These are phyloP conservation scores for Ophiostoma sp. DNA, from an alignment of 2,329 filamentous ascomycete genomes.

Conservation along the genomic window DNA sequence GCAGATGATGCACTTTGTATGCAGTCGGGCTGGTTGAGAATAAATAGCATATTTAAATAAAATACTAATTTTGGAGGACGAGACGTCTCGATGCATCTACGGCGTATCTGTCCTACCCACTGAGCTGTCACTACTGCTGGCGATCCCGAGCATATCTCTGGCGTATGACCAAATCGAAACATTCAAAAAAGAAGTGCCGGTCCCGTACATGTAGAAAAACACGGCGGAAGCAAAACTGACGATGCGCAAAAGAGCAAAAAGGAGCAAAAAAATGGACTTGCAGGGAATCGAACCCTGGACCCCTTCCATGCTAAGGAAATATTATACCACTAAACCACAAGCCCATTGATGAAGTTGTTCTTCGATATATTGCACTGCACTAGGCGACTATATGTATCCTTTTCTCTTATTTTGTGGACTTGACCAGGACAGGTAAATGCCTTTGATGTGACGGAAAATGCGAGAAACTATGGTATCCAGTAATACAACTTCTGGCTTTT, in stretches of 20 bases:
- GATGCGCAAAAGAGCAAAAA: neutral
- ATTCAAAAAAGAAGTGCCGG: neutral
- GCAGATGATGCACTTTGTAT: neutral
- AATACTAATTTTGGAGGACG: neutral
- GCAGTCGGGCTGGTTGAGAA: neutral
- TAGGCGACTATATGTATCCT: no score
- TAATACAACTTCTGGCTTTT: no score
- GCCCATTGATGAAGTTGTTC: neutral
- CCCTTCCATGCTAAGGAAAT: slow-evolving; percentile 7
- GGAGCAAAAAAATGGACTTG: neutral
- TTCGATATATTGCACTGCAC: neutral
- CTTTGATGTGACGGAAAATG: no score
- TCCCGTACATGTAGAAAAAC: neutral
- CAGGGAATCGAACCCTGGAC: slow-evolving; percentile 2
- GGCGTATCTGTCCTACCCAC: neutral
- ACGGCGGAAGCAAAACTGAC: neutral
- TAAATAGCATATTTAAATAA: neutral
- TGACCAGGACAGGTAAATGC: no score
- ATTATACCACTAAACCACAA: slow-evolving; percentile 8
- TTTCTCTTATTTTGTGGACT: no score
- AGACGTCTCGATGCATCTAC: slow-evolving; percentile 2
- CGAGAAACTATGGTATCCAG: no score
- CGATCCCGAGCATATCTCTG: neutral
- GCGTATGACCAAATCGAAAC: neutral
- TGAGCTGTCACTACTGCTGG: neutral